phyloP scores from a whole-genome alignment of 495 filamentous ascomycete species.

The Aspergillus hancockii region DNA sequence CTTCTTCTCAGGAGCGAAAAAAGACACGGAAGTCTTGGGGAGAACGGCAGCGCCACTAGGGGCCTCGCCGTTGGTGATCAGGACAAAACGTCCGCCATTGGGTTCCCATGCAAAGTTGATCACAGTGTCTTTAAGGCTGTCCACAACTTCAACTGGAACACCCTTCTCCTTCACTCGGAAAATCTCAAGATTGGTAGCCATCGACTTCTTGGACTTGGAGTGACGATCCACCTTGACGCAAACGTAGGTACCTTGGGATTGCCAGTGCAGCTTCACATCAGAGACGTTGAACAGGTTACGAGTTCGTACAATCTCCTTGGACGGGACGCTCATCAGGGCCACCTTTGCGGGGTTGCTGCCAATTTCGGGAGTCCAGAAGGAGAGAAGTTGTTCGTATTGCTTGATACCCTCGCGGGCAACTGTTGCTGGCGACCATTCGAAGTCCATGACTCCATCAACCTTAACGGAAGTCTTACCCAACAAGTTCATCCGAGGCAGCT shows the following conservation, averaged over 20 bases:
- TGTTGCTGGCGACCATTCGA: slow-evolving; percentile 91
- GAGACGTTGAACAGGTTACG: slow-evolving; percentile 96
- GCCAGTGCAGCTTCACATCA: slow-evolving; percentile 94
- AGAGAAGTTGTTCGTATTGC: slow-evolving; percentile 90
- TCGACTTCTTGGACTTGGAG: slow-evolving; percentile 97
- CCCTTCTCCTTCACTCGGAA: slow-evolving; percentile 96
- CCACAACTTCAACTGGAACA: slow-evolving; percentile 95
- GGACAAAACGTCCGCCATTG: slow-evolving; percentile 92
- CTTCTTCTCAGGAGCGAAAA: slow-evolving; percentile 98
- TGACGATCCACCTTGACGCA: slow-evolving; percentile 99
- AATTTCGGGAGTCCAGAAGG: slow-evolving; percentile 98
- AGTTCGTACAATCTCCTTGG: slow-evolving; percentile 88
- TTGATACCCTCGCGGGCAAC: slow-evolving; percentile 78
- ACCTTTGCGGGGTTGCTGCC: slow-evolving; percentile 98
- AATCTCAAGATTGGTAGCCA: slow-evolving; percentile 96
- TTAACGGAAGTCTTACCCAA: slow-evolving; percentile 88
- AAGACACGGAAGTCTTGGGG: slow-evolving; percentile 92
- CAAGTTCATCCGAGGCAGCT: slow-evolving; percentile 87
- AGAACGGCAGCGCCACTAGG: slow-evolving; percentile 73
- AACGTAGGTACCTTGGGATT: slow-evolving; percentile 87
- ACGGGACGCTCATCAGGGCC: slow-evolving; percentile 92
- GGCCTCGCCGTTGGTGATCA: slow-evolving; percentile 91
- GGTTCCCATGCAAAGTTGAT: slow-evolving; percentile 99
- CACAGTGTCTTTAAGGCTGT: slow-evolving; percentile 94
- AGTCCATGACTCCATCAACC: slow-evolving; percentile 94